These are phyloP conservation scores for Nicotiana rustica DNA, from an alignment of 305 asterid species.

Conservation along the genomic window DNA sequence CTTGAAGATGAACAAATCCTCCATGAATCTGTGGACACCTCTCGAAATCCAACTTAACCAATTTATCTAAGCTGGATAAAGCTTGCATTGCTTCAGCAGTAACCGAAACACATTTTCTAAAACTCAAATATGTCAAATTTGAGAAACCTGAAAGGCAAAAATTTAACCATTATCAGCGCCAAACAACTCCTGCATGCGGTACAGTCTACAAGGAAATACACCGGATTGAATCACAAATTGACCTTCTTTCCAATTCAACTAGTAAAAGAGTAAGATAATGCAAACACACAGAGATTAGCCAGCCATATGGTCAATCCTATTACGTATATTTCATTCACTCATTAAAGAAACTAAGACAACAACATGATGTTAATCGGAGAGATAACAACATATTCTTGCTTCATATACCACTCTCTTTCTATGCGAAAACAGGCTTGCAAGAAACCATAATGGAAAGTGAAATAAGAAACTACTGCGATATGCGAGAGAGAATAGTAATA, in stretches of 20 bases:
- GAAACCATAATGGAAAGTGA: background rate
- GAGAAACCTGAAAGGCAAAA: constrained; percentile 60
- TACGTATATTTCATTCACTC: background rate
- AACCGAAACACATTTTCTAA: constrained; percentile 69
- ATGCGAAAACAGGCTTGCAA: background rate
- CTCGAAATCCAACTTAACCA: constrained; percentile 82
- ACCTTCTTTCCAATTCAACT: background rate
- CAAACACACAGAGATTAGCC: background rate
- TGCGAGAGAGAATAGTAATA: background rate
- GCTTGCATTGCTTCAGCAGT: constrained; percentile 77
- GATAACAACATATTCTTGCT: background rate
- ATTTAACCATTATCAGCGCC: background rate
- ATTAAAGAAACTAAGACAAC: background rate
- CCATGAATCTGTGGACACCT: constrained; percentile 89
- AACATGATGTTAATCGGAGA: no score
- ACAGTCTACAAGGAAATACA: no score
- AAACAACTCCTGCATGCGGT: background rate
- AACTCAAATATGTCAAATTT: constrained; percentile 68
- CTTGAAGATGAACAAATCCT: constrained; percentile 84
- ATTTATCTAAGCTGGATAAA: constrained; percentile 66
- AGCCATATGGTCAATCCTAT: background rate
- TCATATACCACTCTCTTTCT: background rate
- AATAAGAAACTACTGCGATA: background rate
- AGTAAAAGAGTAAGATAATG: background rate
- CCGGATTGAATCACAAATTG: background rate